Evolutionary conservation across 2,329 filamentous ascomycete species (phyloP).

Genomic region (Leptographium lundbergii): DNA sequence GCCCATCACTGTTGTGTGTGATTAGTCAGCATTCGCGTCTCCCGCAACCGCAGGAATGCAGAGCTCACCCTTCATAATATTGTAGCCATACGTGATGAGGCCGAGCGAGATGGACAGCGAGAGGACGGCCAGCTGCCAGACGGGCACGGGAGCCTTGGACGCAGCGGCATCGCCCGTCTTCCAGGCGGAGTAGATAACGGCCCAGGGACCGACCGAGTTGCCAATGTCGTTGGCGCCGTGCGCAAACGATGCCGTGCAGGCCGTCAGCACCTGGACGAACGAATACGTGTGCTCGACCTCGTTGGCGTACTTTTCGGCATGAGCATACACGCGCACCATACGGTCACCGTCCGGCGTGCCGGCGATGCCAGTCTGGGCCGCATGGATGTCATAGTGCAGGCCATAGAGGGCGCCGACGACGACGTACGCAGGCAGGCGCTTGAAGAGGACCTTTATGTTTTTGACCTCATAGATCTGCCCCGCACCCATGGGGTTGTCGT

Average conservation of each 20-base stretch:
- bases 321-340: conserved; percentile 54
- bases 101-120: conserved; percentile 51
- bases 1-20: conserved; percentile 51
- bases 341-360: conserved; percentile 63
- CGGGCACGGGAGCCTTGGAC: conserved; percentile 52
- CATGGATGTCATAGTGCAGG: conserved; percentile 71
- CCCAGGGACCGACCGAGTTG: conserved; percentile 58
- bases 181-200: conserved; percentile 58
- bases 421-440: conserved; percentile 57
- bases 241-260: conserved; percentile 60
- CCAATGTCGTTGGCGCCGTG: conserved; percentile 70
- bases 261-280: conserved; percentile 53
- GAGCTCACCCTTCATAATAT: conserved; percentile 63
- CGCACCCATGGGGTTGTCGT: conserved; percentile 58
- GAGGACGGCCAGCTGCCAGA: conserved; percentile 67
- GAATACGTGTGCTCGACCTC: conserved; percentile 59
- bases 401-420: conserved; percentile 57
- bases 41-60: not conserved
- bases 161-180: conserved; percentile 45
- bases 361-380: conserved; percentile 54
- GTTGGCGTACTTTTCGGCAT: conserved; percentile 54
- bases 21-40: conserved; percentile 8
- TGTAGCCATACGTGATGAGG: conserved; percentile 65
- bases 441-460: conserved; percentile 52
- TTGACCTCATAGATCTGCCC: conserved; percentile 62